Percentiles rank a stretch among this genome's conserved stretches.
phyloP scores from a whole-genome alignment of 768 basidiomycete species.

The Mycena amicta region DNA sequence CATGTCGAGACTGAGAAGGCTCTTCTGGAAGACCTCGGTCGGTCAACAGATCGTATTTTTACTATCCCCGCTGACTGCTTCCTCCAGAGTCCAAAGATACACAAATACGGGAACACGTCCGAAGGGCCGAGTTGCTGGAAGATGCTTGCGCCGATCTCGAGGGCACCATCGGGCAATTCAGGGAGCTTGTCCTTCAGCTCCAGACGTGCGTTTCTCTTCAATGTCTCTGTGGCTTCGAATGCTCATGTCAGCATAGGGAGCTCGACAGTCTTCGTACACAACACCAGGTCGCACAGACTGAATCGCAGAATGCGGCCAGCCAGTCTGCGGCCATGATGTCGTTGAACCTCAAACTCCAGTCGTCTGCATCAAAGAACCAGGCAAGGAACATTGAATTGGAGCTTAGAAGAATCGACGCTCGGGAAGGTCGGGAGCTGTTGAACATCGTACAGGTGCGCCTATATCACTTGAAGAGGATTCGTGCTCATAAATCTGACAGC shows the following conservation, averaged over 20 bases:
- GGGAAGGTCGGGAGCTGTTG: constrained; percentile 79
- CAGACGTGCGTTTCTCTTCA: constrained; percentile 57
- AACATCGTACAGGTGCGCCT: constrained; percentile 82
- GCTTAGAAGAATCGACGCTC: constrained; percentile 80
- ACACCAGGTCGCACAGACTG: constrained; percentile 81
- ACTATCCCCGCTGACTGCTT: neutral
- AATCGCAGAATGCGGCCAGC: constrained; percentile 80
- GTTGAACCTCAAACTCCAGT: constrained; percentile 92
- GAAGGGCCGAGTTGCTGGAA: constrained; percentile 70
- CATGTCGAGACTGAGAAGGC: constrained; percentile 92
- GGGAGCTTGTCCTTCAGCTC: constrained; percentile 84
- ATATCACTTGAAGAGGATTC: no score
- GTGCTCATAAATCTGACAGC: no score
- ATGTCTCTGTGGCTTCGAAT: no score
- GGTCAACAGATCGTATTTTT: constrained; percentile 22
- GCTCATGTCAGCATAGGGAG: constrained; percentile 54
- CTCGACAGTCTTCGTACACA: constrained; percentile 82
- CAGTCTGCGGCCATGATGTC: constrained; percentile 95
- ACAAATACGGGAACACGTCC: constrained; percentile 65
- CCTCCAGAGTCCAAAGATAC: constrained; percentile 66
- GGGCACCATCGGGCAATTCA: constrained; percentile 85
- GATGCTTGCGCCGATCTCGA: constrained; percentile 86
- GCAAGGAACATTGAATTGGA: constrained; percentile 89
- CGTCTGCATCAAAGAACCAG: constrained; percentile 87
- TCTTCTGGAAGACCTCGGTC: constrained; percentile 87